Percentiles rank a stretch among this genome's conserved stretches.
Conservation (phyloP, 1,284 basidiomycete genomes). For the Chiua sp. region DNA sequence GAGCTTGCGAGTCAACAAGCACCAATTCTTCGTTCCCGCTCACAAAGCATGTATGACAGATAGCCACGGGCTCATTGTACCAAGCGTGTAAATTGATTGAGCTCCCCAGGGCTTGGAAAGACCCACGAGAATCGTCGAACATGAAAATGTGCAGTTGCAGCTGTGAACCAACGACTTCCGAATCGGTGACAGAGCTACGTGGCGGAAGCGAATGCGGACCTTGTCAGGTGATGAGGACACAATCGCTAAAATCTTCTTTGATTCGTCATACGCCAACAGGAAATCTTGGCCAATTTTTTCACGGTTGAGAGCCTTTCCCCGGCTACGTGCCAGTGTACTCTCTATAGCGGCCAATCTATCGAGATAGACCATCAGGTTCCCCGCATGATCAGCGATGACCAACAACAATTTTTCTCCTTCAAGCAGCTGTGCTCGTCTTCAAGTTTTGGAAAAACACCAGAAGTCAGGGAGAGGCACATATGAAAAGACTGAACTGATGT, state of each 20-base stretch:
- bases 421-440: constrained; percentile 46
- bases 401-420: constrained; percentile 47
- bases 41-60: constrained; percentile 41
- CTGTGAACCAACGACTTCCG: constrained; percentile 21
- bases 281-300: constrained; percentile 52
- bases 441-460: neutral
- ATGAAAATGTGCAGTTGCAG: constrained; percentile 48
- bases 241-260: constrained; percentile 49
- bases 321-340: constrained; percentile 30
- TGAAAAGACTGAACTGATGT: constrained; percentile 15
- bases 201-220: constrained; percentile 28
- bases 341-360: constrained; percentile 42
- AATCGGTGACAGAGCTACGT: accelerated
- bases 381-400: constrained; percentile 41
- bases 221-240: constrained; percentile 45
- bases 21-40: constrained; percentile 54
- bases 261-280: constrained; percentile 55
- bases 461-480: neutral
- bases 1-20: constrained; percentile 47
- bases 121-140: constrained; percentile 45
- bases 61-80: constrained; percentile 41
- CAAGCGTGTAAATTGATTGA: constrained; percentile 47
- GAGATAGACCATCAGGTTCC: constrained; percentile 44
- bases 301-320: constrained; percentile 43
- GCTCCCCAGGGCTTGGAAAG: constrained; percentile 42